Evolutionary conservation across 306 rosid genomes (phyloP), one percentile per base, ranked within the genome.

Genomic region (Spatholobus suberectus): DNA sequence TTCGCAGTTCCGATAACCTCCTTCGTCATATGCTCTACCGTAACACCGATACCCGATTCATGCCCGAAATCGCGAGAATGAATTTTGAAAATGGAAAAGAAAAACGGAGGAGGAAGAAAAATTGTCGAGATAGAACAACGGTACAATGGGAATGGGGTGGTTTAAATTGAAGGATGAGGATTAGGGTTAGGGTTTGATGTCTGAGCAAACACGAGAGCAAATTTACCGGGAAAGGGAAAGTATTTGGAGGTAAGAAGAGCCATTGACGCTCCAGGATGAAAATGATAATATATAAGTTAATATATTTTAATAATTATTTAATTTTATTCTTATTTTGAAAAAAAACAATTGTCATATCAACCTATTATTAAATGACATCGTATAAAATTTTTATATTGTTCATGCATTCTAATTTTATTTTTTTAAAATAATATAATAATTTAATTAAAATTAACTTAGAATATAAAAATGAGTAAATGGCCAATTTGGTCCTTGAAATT

Each of bases 21-120:
- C 91, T 89, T 88, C 98, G 88, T 88, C 83, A 89, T 94, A 87
- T 86, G 86, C 15, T 82, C 89, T 87, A 81, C 73, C 87, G 65
- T 75, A 85, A 80, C 84, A 43, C 63, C 13, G 58, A 58, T 9
- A 58, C 4, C 47, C 66, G 41, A 76, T 68, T 73, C 93, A 88
- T 88, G 55, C 81, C 73, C 43, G 78, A 49, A 72, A 58, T 81
- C 24, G 12, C 2, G 4, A 32, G 10, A 20, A 35, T 14, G 8
- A 17, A 9, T 8, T 9, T 13, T 47, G 14, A 23, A 35, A 41
- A 79, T 2, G 9, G 5, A 13, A 59, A 59, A 10, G 0, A 12
- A 58, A 43, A 7, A 38, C 4, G 7, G 15, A 24, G 4, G 11
- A n/a, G 3, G 4, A 20, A 1, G 32, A 20, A 10, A 27, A 38